Evolutionary conservation across 2,329 filamentous ascomycete genomes (phyloP), one percentile per base, ranked within the genome.

Genomic region (Neurospora sp.): DNA sequence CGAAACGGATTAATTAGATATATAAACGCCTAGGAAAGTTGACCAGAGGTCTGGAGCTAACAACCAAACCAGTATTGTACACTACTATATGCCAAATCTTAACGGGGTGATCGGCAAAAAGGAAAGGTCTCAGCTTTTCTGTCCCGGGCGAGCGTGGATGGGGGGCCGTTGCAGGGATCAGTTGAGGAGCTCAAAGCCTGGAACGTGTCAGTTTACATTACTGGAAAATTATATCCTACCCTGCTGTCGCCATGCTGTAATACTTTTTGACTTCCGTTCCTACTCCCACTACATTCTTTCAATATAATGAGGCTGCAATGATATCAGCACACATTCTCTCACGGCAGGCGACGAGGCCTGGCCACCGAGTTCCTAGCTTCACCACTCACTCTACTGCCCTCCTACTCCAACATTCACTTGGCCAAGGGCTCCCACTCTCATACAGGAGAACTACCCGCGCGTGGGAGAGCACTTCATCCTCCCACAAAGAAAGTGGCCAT

Each of bases 401-500:
- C 43, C 8, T 12, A 6, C n/a, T 52, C 19, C 28, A 41, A 17
- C 69, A 43, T 1, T 66, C 38, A 19, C 65, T 68, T 40, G 65
- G 52, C 4, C 66, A 46, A 17, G 36, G 46, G 12, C 52, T 62
- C 52, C 52, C 37, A 11, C 23, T 40, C 17, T 36, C 67, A 17
- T 8, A 37, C 38, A 70, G 43, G n/a, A 66, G 12, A 10, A 62
- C 43, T 3, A 11, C 39, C 15, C 71, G 66, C 11, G 68, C 71
- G 62, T 74, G 80, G 80, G 79, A 83, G 75, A 85, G 81, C 36
- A 81, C 81, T 28, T 23, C 43, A 77, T 80, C 69, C 80, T 84
- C 52, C 17, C 52, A 88, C 73, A 85, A 91, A 75, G 88, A 91
- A 73, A 88, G 88, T 10, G 95, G 96, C 0, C 93, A 97, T 76